Base-by-base conservation (phyloP, 2,329 filamentous ascomycete species). In the Trichocomaceae sp. region DNA sequence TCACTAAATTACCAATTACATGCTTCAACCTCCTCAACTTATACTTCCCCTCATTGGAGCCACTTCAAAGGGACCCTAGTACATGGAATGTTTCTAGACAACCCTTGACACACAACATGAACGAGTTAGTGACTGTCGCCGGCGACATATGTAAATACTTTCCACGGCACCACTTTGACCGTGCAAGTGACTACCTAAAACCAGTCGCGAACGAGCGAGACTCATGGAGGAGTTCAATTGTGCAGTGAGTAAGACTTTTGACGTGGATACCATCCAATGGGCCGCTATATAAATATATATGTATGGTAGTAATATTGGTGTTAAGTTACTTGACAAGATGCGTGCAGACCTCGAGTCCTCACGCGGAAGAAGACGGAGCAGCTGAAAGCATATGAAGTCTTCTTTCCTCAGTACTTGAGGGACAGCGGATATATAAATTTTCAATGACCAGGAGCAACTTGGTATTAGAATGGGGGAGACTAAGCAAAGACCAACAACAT, bases 51-150 rank as follows among this genome's bases (percentile, higher is more conserved):
- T 47, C 3, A 71, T 73, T 35, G 69, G 70, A 6, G 66, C 70
- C 22, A 70, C 75, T 48, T 69, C 68, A 31, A 66, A 66, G n/a
- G 57, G 55, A 60, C 23, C 60, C 47, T 52, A 58, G 19, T 47
- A 50, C 50, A 42, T 76, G 66, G 68, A 56, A 59, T 15, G 69
- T 72, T 48, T 61, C 62, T 19, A 50, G 57, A 55, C 58, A 69
- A 54, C 71, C 72, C 6, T 59, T 74, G n/a, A 74, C 69, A n/a
- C 70, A 69, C 49, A 69, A 71, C 37, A 74, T 74, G 67, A 74
- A 75, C 54, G 68, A 73, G 56, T 50, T 71, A 47, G 65, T 59
- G 0, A 67, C 61, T 48, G 61, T 69, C 22, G 60, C 67, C 13
- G 63, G 62, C 37, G 74, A 67, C 55, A 64, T n/a, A n/a, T n/a